Evolutionary conservation across 2,329 filamentous ascomycete genomes (phyloP).

Genomic region (Cadophora gregata): DNA sequence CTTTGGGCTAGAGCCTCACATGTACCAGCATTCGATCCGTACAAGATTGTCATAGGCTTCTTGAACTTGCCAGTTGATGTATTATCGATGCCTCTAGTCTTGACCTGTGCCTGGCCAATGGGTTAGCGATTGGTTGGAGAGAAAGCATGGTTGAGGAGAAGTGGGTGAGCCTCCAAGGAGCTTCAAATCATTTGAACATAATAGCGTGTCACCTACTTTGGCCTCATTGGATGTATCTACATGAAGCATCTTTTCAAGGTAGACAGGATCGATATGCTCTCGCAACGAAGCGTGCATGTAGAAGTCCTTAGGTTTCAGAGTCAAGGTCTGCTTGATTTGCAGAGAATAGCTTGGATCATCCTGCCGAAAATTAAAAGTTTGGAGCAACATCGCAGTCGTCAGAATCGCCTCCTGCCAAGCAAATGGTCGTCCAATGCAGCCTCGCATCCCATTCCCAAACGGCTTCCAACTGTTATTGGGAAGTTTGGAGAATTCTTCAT

Average conservation of each 20-base stretch:
- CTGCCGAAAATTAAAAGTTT: constrained; percentile 72
- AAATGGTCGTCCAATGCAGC: constrained; percentile 75
- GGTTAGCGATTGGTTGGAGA: background rate
- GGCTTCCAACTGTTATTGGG: constrained; percentile 72
- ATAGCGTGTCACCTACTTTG: background rate
- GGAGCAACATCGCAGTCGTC: constrained; percentile 66
- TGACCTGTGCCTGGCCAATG: background rate
- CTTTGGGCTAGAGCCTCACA: constrained; percentile 72
- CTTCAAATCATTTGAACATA: background rate
- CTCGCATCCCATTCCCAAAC: constrained; percentile 74
- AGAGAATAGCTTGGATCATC: constrained; percentile 65
- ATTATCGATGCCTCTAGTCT: background rate
- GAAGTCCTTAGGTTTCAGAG: constrained; percentile 68
- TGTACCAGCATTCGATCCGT: constrained; percentile 78
- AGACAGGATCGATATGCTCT: constrained; percentile 52
- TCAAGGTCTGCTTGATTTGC: constrained; percentile 59
- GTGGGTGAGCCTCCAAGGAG: background rate
- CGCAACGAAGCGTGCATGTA: constrained; percentile 64
- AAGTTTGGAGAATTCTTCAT: constrained; percentile 69
- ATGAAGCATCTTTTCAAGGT: constrained; percentile 48
- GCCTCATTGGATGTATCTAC: constrained; percentile 5
- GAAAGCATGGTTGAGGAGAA: background rate
- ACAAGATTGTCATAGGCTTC: constrained; percentile 62
- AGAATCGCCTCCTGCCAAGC: constrained; percentile 76
- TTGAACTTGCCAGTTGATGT: constrained; percentile 16